Base-by-base conservation (phyloP, 352 stramenopile genomes). In the Phytopythium delawarense region DNA sequence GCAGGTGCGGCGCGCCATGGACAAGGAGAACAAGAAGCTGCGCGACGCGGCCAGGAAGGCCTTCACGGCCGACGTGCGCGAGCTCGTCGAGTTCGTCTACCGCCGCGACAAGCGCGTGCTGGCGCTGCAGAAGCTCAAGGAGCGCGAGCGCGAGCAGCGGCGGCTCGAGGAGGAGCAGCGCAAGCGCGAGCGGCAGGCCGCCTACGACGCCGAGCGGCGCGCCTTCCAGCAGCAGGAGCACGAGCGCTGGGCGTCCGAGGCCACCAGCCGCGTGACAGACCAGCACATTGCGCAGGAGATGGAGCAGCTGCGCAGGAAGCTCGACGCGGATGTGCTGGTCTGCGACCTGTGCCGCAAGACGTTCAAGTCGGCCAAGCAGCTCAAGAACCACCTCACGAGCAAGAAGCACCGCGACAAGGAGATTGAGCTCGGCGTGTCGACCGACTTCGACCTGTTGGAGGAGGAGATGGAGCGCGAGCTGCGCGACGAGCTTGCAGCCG, bases 11-110 rank as follows among this genome's bases (percentile, higher is more conserved):
- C 79, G 87, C 39, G 80, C 84, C 4, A 94, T 93, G 85, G 87
- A 96, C 59, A 96, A 96, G 64, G 87, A 94, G 61, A 96, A 96
- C 68, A 91, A 90, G 55, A 93, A 94, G 69, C 66, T 91, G n/a
- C 83, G 87, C 11, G 84, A 96, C 54, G 67, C 71, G 21, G 87
- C 79, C 15, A 88, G 84, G 56, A 92, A 91, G 53, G 79, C 75
- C 20, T 96, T 91, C 64, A 92, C 72, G 15, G 75, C 70, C 28
- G 78, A 94, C 59, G 87, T 96, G 32, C 81, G 87, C 7, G 79
- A 91, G 54, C 77, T 96, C 3, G 84, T 92, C 45, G 84, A 96
- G 51, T 96, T 92, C 68, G 79, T 94, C n/a, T 73, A 68, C 56
- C 86, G 88, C 28, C 83, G 87, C 11, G 87, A 96, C 39, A 79